Evolutionary conservation across 1,284 basidiomycete genomes (phyloP), one percentile per base, ranked within the genome.

Genomic region (Golubevia sp.): DNA sequence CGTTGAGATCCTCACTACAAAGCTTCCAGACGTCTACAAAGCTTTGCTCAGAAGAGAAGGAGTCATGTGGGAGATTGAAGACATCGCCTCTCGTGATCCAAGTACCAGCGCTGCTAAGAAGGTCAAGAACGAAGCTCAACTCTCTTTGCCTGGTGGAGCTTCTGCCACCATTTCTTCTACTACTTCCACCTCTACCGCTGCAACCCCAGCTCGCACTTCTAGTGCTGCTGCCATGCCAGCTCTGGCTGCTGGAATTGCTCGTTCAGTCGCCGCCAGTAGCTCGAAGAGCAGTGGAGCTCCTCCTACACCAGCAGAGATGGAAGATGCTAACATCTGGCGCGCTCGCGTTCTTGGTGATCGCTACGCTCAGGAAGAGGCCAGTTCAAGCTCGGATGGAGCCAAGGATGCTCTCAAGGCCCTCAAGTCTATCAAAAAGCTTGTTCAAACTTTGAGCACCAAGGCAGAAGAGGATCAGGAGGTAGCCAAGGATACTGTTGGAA

Each of bases 401-500:
- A 61, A 68, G 59, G 60, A 67, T 27, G 73, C 71, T 1, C 65
- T 71, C n/a, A 62, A 73, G 50, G 76, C 76, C 1, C 66, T 78
- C 7, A 68, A 78, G 27, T 62, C 70, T 26, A 71, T 76, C 64
- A 69, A 68, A 58, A 53, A 59, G n/a, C 66, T 75, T 27, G 73
- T 77, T 34, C 62, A 53, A 4, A 55, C 27, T 20, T 52, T 68
- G 1, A 23, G 49, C 13, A 60, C 65, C 23, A 62, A 73, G 26
- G 61, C 63, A 3, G 80, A 76, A 56, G 58, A 66, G 23, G 66
- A 68, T 23, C 49, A 54, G 82, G 88, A 88, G 68, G 88, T 89
- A 30, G 83, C 92, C n/a, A 84, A 86, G 24, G 87, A 88, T 38
- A 88, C 89, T 11, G 85, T 97, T 24, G 86, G 87, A 61, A 89